phyloP scores from a whole-genome alignment of 345 rosid genomes.

The Firmiana major region DNA sequence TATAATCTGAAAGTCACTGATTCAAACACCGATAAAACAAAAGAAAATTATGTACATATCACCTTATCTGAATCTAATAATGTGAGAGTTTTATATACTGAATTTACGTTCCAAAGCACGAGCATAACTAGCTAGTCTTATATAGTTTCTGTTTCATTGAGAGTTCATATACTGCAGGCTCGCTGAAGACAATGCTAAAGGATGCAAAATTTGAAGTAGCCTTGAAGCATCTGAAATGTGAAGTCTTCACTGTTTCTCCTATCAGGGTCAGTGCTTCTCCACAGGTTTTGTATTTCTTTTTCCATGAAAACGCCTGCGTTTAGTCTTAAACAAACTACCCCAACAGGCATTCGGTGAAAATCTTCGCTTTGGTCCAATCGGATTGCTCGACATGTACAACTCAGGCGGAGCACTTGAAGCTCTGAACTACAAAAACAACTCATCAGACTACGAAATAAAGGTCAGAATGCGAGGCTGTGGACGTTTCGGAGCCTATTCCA shows the following conservation, averaged over 20 bases:
- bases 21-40: no score
- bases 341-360: conserved; percentile 33
- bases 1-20: no score
- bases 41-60: no score
- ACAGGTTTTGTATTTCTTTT: background rate
- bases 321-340: background rate
- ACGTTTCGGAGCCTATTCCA: conserved; percentile 49
- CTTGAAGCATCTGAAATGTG: conserved; percentile 36
- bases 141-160: background rate
- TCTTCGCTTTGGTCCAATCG: conserved; percentile 42
- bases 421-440: conserved; percentile 18
- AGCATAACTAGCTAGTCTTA: background rate
- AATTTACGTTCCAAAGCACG: no score
- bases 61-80: no score
- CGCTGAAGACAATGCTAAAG: conserved; percentile 28
- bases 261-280: conserved; percentile 31
- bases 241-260: conserved; percentile 51
- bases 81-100: no score
- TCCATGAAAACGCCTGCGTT: background rate
- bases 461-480: conserved; percentile 44
- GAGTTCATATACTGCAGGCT: conserved; percentile 22
- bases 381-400: conserved; percentile 51
- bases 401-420: conserved; percentile 57
- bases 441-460: conserved; percentile 19
- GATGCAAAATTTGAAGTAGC: conserved; percentile 31